phyloP scores from a whole-genome alignment of 176 grass and related monocot genomes.

The Carex kokanica region DNA sequence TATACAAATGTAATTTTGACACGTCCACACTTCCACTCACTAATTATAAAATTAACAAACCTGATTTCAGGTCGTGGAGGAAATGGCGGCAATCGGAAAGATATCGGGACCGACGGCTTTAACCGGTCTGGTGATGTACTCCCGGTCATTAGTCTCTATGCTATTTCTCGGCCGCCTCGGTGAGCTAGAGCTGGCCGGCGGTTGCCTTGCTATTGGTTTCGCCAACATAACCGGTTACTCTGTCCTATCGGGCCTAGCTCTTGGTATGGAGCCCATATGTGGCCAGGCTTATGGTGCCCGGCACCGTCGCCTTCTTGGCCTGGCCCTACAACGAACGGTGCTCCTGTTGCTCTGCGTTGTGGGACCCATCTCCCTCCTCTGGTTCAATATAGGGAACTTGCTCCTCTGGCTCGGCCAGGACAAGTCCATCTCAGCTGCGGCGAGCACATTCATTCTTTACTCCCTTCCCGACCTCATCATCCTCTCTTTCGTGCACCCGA shows the following conservation, averaged over 20 bases:
- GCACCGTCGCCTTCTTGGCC: conserved; percentile 55
- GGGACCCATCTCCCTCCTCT: conserved; percentile 20
- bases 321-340: conserved; percentile 75
- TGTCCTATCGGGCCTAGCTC: conserved; percentile 72
- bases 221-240: conserved; percentile 99
- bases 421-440: conserved; percentile 43
- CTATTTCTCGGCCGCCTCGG: conserved; percentile 79
- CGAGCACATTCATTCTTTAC: conserved; percentile 64
- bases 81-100: conserved; percentile 63
- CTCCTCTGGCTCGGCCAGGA: conserved; percentile 67
- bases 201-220: conserved; percentile 77
- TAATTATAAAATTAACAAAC: neutral
- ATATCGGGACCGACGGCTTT: conserved; percentile 76
- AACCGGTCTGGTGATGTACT: conserved; percentile 86
- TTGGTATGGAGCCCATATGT: conserved; percentile 97
- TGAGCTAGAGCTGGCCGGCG: conserved; percentile 74
- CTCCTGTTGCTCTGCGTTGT: conserved; percentile 60
- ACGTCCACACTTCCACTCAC: conserved; percentile 15
- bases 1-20: neutral
- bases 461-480: conserved; percentile 64
- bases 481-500: conserved; percentile 82
- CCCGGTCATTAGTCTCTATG: conserved; percentile 87
- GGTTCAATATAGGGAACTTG: conserved; percentile 23
- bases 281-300: conserved; percentile 87
- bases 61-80: conserved; percentile 56